Percentiles rank a stretch among this genome's conserved stretches.
Conservation (phyloP, 1,284 basidiomycete genomes). For the Psilocybe mexicana region DNA sequence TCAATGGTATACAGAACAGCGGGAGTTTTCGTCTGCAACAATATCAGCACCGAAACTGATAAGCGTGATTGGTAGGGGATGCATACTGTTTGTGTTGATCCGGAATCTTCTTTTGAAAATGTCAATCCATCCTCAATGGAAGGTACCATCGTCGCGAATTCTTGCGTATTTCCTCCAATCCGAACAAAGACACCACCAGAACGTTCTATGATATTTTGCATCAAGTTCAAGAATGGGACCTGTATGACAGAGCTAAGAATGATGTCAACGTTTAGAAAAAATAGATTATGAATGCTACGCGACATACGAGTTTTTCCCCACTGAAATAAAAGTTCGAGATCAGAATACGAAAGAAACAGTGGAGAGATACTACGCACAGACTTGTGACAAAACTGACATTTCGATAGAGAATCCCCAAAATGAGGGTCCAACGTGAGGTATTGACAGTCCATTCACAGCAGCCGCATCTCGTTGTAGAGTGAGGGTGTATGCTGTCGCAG, state of each 20-base stretch:
- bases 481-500: slow-evolving; percentile 36
- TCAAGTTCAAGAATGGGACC: slow-evolving; percentile 71
- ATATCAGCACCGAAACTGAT: background rate
- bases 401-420: slow-evolving; percentile 73
- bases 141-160: slow-evolving; percentile 50
- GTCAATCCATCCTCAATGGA: slow-evolving; percentile 40
- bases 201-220: slow-evolving; percentile 62
- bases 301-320: slow-evolving; percentile 48
- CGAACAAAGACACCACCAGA: slow-evolving; percentile 61
- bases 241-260: slow-evolving; percentile 40
- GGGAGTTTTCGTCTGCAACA: slow-evolving; percentile 55
- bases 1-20: slow-evolving; percentile 56
- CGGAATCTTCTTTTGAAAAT: slow-evolving; percentile 48
- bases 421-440: slow-evolving; percentile 52
- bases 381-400: slow-evolving; percentile 62
- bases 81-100: slow-evolving; percentile 45
- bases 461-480: slow-evolving; percentile 38
- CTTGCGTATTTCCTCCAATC: slow-evolving; percentile 77
- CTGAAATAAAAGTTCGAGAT: slow-evolving; percentile 42
- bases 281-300: background rate
- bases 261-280: background rate
- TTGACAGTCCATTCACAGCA: slow-evolving; percentile 44
- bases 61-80: background rate
- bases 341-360: slow-evolving; percentile 29
- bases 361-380: slow-evolving; percentile 45